These are phyloP conservation scores for Komagataella pseudopastoris DNA, from an alignment of 805 yeast species.

Conservation along the genomic window DNA sequence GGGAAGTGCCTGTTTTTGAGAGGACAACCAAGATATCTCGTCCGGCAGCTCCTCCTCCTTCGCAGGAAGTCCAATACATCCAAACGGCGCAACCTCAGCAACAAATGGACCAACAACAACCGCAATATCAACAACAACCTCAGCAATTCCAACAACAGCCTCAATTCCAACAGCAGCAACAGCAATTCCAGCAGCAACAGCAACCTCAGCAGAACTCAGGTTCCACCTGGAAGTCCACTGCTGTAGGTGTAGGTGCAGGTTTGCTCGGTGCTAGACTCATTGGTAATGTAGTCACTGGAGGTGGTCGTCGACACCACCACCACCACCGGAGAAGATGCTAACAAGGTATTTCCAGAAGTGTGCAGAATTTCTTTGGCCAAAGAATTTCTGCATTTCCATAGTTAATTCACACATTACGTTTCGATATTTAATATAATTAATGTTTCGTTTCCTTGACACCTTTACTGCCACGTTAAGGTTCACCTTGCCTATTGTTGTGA, in stretches of 20 bases:
- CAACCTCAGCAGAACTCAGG: conserved; percentile 1
- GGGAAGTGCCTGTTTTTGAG: background rate
- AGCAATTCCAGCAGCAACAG: conserved; percentile 1
- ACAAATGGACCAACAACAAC: background rate
- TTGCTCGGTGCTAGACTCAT: conserved; percentile 2
- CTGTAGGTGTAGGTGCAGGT: conserved; percentile 1
- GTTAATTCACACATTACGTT: background rate
- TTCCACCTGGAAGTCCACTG: background rate
- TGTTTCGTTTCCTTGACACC: too few species aligned
- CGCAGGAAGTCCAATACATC: background rate
- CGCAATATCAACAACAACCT: conserved; percentile 1
- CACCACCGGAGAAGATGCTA: background rate
- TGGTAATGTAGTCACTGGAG: background rate
- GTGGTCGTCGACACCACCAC: background rate
- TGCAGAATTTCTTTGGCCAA: background rate
- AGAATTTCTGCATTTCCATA: background rate
- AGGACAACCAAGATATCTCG: background rate
- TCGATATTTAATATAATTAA: background rate
- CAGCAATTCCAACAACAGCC: conserved; percentile 2
- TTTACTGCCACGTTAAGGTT: too few species aligned
- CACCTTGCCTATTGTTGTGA: too few species aligned
- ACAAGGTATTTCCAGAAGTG: background rate
- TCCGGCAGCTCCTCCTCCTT: conserved; percentile 15
- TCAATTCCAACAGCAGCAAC: conserved; percentile 2
- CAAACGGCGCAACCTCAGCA: background rate